Percentiles rank a stretch among this genome's conserved stretches.
Conservation (phyloP, 2,329 filamentous ascomycete genomes). For the Penicillium frequentans region DNA sequence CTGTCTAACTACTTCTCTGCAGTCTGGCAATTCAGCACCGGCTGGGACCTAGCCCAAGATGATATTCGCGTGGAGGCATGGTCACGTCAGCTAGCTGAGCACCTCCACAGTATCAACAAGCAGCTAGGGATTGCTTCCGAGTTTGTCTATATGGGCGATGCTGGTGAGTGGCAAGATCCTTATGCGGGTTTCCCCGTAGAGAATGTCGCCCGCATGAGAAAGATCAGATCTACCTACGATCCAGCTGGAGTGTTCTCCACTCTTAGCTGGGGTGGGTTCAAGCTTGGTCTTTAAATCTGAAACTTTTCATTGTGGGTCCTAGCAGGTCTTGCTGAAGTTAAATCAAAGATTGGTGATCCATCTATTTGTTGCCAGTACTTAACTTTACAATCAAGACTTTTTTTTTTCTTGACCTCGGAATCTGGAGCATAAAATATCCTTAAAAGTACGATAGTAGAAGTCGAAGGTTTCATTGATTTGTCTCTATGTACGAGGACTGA, state of each 20-base stretch:
- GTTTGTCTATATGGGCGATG: constrained; percentile 42
- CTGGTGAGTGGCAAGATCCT: constrained; percentile 39
- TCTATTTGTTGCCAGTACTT: too few species aligned
- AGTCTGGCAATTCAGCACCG: constrained; percentile 44
- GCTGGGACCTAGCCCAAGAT: constrained; percentile 37
- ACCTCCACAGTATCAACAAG: constrained; percentile 33
- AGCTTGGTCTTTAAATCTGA: constrained; percentile 7
- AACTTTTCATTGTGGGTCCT: too few species aligned
- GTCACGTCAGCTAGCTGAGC: constrained; percentile 28
- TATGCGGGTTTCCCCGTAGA: constrained; percentile 33
- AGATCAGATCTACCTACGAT: constrained; percentile 34
- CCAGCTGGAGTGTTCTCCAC: constrained; percentile 29
- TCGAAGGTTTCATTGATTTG: too few species aligned
- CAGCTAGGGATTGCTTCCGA: constrained; percentile 32
- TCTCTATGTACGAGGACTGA: too few species aligned
- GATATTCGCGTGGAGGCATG: constrained; percentile 39
- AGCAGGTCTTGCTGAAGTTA: too few species aligned
- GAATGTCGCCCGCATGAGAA: constrained; percentile 36
- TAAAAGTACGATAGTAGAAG: too few species aligned
- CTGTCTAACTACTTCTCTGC: not conserved
- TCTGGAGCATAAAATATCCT: too few species aligned
- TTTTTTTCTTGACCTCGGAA: too few species aligned
- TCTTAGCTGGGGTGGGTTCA: constrained; percentile 41
- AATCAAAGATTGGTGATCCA: too few species aligned
- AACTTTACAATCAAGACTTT: too few species aligned